Evolutionary conservation across 106 monocot species (phyloP).

Genomic region (Dendrobium catenatum): DNA sequence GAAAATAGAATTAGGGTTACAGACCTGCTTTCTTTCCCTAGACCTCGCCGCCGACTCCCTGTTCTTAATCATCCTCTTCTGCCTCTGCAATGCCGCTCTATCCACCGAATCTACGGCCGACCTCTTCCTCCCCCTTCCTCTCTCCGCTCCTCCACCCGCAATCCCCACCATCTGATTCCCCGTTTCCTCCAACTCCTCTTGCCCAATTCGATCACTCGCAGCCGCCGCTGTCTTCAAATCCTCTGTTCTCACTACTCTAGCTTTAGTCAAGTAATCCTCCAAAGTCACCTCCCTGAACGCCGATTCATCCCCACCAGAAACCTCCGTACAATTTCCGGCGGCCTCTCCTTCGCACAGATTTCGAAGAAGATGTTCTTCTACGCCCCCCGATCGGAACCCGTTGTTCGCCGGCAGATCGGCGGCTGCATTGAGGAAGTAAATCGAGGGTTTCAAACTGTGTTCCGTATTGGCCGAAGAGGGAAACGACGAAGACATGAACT

Average conservation of each 20-base stretch:
- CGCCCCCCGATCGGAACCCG: not conserved
- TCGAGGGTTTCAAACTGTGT: not conserved
- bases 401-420: not conserved
- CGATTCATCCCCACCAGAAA: not conserved
- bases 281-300: not conserved
- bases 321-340: not conserved
- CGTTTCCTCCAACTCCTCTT: not conserved
- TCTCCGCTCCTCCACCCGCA: constrained; percentile 12
- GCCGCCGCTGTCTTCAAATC: not conserved
- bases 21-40: constrained; percentile 86
- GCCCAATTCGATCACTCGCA: not conserved
- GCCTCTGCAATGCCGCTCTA: constrained; percentile 51
- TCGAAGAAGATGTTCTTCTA: not conserved
- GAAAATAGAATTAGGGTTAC: not conserved
- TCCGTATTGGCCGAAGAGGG: constrained; percentile 3
- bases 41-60: constrained; percentile 85
- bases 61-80: constrained; percentile 96
- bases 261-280: not conserved
- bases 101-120: constrained; percentile 34
- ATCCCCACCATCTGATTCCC: constrained; percentile 5
- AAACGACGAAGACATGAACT: constrained; percentile 1
- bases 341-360: not conserved
- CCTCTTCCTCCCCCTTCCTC: constrained; percentile 38
- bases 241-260: not conserved
- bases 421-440: constrained; percentile 7